These are phyloP conservation scores for Piper betle DNA, from an alignment of 164 flowering plant genomes.

Conservation along the genomic window DNA sequence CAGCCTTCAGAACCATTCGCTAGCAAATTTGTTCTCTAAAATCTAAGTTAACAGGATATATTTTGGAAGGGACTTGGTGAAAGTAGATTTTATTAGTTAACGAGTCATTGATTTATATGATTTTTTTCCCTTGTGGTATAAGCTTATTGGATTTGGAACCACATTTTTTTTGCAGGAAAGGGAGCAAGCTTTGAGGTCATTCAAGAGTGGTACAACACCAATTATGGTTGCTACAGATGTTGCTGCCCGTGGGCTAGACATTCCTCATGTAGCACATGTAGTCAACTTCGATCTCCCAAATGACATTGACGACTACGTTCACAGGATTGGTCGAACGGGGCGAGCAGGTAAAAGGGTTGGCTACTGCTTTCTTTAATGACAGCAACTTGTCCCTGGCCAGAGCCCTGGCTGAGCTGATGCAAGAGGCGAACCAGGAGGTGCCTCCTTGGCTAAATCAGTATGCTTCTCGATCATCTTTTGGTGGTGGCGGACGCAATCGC, in stretches of 20 bases:
- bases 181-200: constrained; percentile 56
- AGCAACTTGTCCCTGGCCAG: constrained; percentile 42
- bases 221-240: constrained; percentile 75
- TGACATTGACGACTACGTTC: constrained; percentile 73
- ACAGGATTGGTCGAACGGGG: constrained; percentile 65
- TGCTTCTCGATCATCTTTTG: constrained; percentile 40
- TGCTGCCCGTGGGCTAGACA: constrained; percentile 78
- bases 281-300: constrained; percentile 74
- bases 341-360: constrained; percentile 64
- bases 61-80: no score
- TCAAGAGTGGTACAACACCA: constrained; percentile 56
- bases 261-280: constrained; percentile 71
- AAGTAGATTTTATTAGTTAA: no score
- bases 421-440: constrained; percentile 65
- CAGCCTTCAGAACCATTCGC: no score
- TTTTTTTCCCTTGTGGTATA: background rate
- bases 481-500: constrained; percentile 39
- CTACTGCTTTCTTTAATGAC: constrained; percentile 72
- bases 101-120: no score
- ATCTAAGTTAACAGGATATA: no score
- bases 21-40: no score
- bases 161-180: constrained; percentile 36
- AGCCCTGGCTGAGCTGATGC: constrained; percentile 52
- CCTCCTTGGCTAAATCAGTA: constrained; percentile 56
- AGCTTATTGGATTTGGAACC: background rate